Evolutionary conservation across 495 filamentous ascomycete species (phyloP), one percentile per base, ranked within the genome.

Genomic region (Filosporella fistucella): DNA sequence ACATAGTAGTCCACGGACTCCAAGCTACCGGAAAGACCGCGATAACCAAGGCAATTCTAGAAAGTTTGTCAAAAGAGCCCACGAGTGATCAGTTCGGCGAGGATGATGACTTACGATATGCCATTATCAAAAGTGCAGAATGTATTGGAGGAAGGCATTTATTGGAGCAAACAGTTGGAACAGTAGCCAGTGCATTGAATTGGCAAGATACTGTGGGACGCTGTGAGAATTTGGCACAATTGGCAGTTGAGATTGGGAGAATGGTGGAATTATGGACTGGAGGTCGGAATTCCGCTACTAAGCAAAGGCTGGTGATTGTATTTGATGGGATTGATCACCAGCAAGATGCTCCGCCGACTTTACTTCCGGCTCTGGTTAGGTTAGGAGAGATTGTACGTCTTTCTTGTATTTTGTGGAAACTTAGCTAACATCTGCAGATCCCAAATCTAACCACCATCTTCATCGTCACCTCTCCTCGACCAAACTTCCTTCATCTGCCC

Each of bases 301-400:
- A 63, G 26, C 58, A 66, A 26, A 80, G 78, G 57, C 89, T 95
- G 61, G 81, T 91, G 21, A 63, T 96, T 28, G 89, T 94, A 23
- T 78, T 96, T 48, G 94, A 98, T 67, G 87, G 81, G n/a, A 87
- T 96, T 45, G 93, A 97, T 61, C 77, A 72, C 36, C 89, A 94
- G 66, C 69, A 88, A 56, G 94, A 97, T 48, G 78, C 85, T 8
- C 76, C 85, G 2, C 77, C 78, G 10, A 96, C 88, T 0, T 64
- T 96, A 1, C 65, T 96, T n/a, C 80, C 89, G n/a, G 88, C 86
- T 7, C 63, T 95, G 30, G 86, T 83, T 24, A 74, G 89, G 34
- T 63, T 95, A 42, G 86, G 86, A 28, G 88, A 95, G 61, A 68
- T 82, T 45, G 88, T 89, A 66, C 55, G 82, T 71, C 17, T 3